phyloP scores from a whole-genome alignment of 345 rosid genomes.

The Linum trigynum region DNA sequence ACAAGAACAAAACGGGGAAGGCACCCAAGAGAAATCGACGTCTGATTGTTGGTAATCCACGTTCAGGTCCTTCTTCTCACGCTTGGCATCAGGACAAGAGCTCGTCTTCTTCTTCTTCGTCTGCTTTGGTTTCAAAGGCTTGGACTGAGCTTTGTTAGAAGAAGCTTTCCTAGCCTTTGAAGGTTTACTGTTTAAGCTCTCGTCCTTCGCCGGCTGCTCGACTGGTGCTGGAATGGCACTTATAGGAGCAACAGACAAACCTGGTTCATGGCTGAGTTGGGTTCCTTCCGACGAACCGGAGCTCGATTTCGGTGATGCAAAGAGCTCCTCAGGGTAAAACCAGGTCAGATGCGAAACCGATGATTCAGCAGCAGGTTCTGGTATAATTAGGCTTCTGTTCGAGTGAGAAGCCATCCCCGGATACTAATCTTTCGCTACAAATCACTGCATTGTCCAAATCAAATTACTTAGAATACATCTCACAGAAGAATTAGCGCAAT shows the following conservation, averaged over 20 bases:
- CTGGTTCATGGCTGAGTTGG: conserved; percentile 21
- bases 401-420: conserved; percentile 35
- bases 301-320: conserved; percentile 23
- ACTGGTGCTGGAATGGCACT: conserved; percentile 22
- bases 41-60: conserved; percentile 28
- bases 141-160: conserved; percentile 22
- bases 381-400: conserved; percentile 27
- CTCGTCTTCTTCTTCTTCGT: conserved; percentile 30
- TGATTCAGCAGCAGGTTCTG: conserved; percentile 27
- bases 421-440: too few relatives aligned
- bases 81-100: conserved; percentile 32
- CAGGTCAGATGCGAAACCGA: conserved; percentile 30
- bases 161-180: conserved; percentile 24
- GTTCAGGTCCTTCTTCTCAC: conserved; percentile 40
- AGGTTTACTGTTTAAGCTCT: conserved; percentile 14
- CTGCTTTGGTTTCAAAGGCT: conserved; percentile 32
- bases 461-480: too few relatives aligned
- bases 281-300: conserved; percentile 23
- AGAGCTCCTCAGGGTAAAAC: conserved; percentile 29
- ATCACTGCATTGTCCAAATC: too few relatives aligned
- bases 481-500: too few relatives aligned
- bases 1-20: conserved; percentile 61
- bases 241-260: conserved; percentile 26
- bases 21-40: conserved; percentile 40
- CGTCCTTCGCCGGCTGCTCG: conserved; percentile 14